Evolutionary conservation across 2,329 filamentous ascomycete genomes (phyloP).

Genomic region (Aspergillus costaricaensis): DNA sequence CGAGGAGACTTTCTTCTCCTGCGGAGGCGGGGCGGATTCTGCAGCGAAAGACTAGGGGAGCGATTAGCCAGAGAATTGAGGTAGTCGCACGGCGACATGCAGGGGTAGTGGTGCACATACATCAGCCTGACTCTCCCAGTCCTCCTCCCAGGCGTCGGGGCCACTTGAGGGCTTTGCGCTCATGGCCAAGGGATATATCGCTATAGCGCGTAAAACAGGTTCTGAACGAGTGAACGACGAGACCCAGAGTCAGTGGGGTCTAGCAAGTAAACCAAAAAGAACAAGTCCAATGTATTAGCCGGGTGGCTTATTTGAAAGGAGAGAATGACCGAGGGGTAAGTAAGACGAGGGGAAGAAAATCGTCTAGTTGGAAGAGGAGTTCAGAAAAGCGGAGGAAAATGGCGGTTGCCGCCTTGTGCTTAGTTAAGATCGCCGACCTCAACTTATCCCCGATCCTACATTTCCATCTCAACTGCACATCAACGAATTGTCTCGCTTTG

Average conservation of each 20-base stretch:
- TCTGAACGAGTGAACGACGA: neutral
- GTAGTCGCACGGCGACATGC: neutral
- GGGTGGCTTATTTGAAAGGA: neutral
- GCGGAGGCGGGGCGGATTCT: conserved; percentile 40
- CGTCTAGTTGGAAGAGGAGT: neutral
- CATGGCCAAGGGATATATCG: conserved; percentile 29
- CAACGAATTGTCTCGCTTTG: too few species aligned
- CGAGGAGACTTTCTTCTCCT: conserved; percentile 48
- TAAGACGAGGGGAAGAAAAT: conserved; percentile 1
- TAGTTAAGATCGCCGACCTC: conserved; percentile 13
- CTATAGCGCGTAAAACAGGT: neutral
- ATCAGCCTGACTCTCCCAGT: conserved; percentile 83
- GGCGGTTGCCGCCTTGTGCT: conserved; percentile 13
- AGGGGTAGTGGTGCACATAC: conserved; percentile 40
- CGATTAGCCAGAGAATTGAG: neutral
- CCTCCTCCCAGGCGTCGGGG: conserved; percentile 86
- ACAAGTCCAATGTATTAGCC: neutral
- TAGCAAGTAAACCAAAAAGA: neutral
- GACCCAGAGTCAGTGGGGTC: neutral
- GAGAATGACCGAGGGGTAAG: conserved; percentile 6
- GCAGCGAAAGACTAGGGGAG: conserved; percentile 41
- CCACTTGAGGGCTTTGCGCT: conserved; percentile 50
- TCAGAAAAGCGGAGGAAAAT: conserved; percentile 2
- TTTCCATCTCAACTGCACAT: neutral
- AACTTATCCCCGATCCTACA: conserved; percentile 5